Evolutionary conservation across 176 grass and related monocot genomes (phyloP).

Genomic region (Oryza glumipatula): DNA sequence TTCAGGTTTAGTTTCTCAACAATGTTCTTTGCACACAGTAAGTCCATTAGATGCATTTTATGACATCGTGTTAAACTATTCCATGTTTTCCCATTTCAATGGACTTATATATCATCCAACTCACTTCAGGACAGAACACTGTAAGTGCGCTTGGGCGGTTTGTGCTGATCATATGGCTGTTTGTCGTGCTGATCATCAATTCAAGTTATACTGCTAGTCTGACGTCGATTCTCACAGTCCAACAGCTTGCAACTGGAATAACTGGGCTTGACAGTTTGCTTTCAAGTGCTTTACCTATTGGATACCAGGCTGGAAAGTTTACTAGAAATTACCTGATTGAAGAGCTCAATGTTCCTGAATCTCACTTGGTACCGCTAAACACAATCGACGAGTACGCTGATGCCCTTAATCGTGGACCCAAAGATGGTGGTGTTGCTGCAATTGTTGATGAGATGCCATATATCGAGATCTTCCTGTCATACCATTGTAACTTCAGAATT

Average conservation of each 20-base stretch:
- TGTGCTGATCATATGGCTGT: constrained; percentile 88
- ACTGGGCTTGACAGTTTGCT: constrained; percentile 77
- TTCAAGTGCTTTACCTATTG: constrained; percentile 62
- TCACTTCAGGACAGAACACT: constrained; percentile 69
- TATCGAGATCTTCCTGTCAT: constrained; percentile 72
- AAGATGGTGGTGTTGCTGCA: constrained; percentile 73
- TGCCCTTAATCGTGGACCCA: constrained; percentile 74
- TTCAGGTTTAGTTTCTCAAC: constrained; percentile 98
- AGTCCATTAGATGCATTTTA: constrained; percentile 44
- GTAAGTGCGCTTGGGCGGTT: constrained; percentile 67
- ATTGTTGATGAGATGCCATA: constrained; percentile 84
- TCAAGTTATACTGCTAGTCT: constrained; percentile 95
- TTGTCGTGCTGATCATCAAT: constrained; percentile 83
- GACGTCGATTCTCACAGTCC: constrained; percentile 89
- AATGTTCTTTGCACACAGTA: constrained; percentile 91
- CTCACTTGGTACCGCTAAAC: constrained; percentile 63
- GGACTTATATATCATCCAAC: constrained; percentile 12
- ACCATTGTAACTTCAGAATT: constrained; percentile 71
- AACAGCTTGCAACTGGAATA: constrained; percentile 79
- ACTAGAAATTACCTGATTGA: constrained; percentile 72
- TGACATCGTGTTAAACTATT: constrained; percentile 34
- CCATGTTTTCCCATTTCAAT: constrained; percentile 21
- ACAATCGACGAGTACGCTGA: constrained; percentile 67
- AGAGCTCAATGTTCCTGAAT: constrained; percentile 67
- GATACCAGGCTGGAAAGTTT: constrained; percentile 81